phyloP scores from a whole-genome alignment of 2,329 filamentous ascomycete genomes.

The Ophiostoma quercus region DNA sequence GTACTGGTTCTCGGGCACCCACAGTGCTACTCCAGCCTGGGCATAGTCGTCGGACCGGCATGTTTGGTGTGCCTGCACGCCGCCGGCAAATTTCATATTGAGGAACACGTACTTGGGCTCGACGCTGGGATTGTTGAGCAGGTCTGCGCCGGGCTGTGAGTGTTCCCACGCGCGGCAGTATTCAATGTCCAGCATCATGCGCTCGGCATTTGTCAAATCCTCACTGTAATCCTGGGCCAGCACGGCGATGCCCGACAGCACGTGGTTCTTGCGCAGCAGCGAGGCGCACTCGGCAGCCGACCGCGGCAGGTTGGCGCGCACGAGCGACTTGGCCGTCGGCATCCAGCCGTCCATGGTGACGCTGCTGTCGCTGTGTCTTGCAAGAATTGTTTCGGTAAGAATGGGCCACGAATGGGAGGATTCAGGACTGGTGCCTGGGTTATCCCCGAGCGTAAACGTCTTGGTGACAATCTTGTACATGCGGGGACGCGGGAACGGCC shows the following conservation, averaged over 20 bases:
- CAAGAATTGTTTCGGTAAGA: conserved; percentile 35
- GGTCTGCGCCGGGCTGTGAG: conserved; percentile 34
- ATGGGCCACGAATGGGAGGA: conserved; percentile 27
- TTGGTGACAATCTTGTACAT: conserved; percentile 15
- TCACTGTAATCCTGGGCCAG: neutral
- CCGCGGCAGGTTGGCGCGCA: conserved; percentile 34
- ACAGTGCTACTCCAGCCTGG: conserved; percentile 30
- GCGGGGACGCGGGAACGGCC: conserved; percentile 7
- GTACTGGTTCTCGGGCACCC: conserved; percentile 39
- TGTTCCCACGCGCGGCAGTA: conserved; percentile 46
- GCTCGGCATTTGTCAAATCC: conserved; percentile 9
- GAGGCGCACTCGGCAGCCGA: conserved; percentile 20
- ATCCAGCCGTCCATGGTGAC: conserved; percentile 43
- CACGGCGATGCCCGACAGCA: conserved; percentile 19
- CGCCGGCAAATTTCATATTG: conserved; percentile 30
- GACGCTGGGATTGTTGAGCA: conserved; percentile 35
- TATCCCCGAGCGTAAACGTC: conserved; percentile 16
- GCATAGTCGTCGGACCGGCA: conserved; percentile 26
- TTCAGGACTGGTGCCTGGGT: too few relatives aligned
- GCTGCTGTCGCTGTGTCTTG: conserved; percentile 35
- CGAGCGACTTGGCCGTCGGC: conserved; percentile 38
- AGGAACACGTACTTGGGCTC: conserved; percentile 40
- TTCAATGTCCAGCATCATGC: conserved; percentile 35
- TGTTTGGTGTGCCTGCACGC: conserved; percentile 10
- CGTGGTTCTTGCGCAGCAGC: conserved; percentile 24